Evolutionary conservation across 2,329 filamentous ascomycete genomes (phyloP), one percentile per base, ranked within the genome.

Genomic region (Fusarium sp.): DNA sequence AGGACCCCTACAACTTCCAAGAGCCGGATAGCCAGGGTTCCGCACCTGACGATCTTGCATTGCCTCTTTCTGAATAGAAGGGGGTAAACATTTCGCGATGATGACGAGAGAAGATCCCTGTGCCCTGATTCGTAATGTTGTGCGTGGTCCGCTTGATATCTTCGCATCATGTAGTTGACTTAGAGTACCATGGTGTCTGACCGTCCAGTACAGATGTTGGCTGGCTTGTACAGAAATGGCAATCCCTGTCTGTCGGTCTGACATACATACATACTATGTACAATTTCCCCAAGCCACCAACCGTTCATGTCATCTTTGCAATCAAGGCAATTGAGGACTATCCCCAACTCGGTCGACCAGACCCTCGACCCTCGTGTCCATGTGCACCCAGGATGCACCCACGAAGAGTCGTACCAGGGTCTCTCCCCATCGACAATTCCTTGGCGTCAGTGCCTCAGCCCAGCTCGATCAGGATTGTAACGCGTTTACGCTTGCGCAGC

Each of bases 291-390:
- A 73, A 73, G 53, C 63, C 71, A 72, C 73, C 75, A 77, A 75
- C 74, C 71, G 59, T 68, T 65, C 68, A 71, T 58, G 61, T 65
- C 62, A 62, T 48, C 68, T 74, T 41, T 62, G 69, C 59, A 64
- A 77, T 71, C 75, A 75, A 75, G 75, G 66, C 60, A 77, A 74
- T 74, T 61, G 45, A 74, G 39, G 71, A 41, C 73, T 75, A 72
- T 71, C 41, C 72, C 71, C 54, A 74, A 77, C 72, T 71, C 61
- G 68, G 73, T 57, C 65, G 31, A 59, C 54, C 39, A 53, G 74
- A 60, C 62, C 70, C 74, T 71, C 63, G 57, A 62, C 64, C 53
- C 50, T 66, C 66, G 44, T 71, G 65, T 57, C 64, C 65, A 72
- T 75, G 71, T 72, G 72, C 70, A 51, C 65, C 62, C 47, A 62